phyloP scores from a whole-genome alignment of 2,329 filamentous ascomycete genomes.

The Chaetomiaceae sp. region DNA sequence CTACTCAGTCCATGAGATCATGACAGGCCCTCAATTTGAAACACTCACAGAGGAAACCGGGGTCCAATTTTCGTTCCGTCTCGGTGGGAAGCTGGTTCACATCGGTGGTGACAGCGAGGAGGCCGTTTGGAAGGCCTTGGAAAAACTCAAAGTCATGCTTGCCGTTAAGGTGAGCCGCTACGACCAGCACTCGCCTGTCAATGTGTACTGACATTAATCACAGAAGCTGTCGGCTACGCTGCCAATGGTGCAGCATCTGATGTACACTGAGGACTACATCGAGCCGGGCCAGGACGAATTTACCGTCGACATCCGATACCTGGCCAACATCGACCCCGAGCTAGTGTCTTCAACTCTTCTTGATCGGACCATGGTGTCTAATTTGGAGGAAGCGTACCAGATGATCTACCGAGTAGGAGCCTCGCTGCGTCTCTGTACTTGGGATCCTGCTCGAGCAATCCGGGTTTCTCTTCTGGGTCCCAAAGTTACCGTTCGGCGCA shows the following conservation, averaged over 20 bases:
- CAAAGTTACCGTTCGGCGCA: neutral
- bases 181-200: neutral
- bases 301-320: constrained; percentile 25
- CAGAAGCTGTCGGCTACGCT: constrained; percentile 9
- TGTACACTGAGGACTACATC: constrained; percentile 24
- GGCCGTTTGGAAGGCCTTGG: constrained; percentile 16
- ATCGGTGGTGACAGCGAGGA: constrained; percentile 12
- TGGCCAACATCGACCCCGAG: constrained; percentile 25
- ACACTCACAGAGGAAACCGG: constrained; percentile 12
- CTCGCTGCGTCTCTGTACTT: constrained; percentile 26
- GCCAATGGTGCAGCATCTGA: constrained; percentile 17
- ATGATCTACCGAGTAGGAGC: constrained; percentile 19
- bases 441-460: constrained; percentile 7
- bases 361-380: constrained; percentile 20
- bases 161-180: constrained; percentile 4
- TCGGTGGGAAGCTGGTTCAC: constrained; percentile 8
- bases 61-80: constrained; percentile 9
- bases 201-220: neutral
- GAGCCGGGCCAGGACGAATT: neutral
- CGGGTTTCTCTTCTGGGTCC: constrained; percentile 15
- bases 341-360: constrained; percentile 27
- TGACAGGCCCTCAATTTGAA: constrained; percentile 9
- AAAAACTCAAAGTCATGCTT: constrained; percentile 20
- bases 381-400: constrained; percentile 15
- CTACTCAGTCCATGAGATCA: constrained; percentile 14